Base-by-base conservation (phyloP, 257 asterid genomes). In the Nicotiana otophora region DNA sequence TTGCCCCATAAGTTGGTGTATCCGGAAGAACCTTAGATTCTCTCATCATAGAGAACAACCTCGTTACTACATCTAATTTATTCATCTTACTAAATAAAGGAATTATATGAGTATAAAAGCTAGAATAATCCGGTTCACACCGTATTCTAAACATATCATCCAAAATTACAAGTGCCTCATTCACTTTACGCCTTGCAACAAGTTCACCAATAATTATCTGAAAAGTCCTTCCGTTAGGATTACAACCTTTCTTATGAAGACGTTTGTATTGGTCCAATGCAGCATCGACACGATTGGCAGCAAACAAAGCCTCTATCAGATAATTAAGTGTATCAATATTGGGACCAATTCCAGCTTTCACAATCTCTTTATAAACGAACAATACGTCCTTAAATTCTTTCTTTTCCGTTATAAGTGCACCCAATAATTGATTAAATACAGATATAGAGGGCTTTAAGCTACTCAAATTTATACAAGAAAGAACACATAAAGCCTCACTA, bases 291-390 rank as follows among this genome's bases (percentile, higher is more conserved):
- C 93, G 90, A 81, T 87, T 91, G 55, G 90, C 91, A 83, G 87
- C 92, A 81, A 92, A 86, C 90, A 94, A 87, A 83, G 94, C 92
- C 85, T 91, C 97, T 86, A 95, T 82, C 80, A 95, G 77, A 83
- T 81, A 91, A 91, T 93, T 95, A 84, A 89, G 83, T 4, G 97
- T 90, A 77, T 91, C 94, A 7, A 92, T 78, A 85, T 90, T 84
- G 4, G 99, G 99, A 20, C 82, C 48, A 77, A 90, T 82, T 33
- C 96, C 95, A 4, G 95, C 93, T 88, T 92, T 94, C 84, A 89
- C 96, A 90, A 95, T 87, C 86, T 94, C 99, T 67, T 94, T 95
- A 54, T 94, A 95, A 70, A 93, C 97, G 86, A 94, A 92, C 81
- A 95, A 81, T 12, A 93, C 95, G 81, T 95, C 97, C 91, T 91